Evolutionary conservation across 1,284 basidiomycete genomes (phyloP), one percentile per base, ranked within the genome.

Genomic region (Schizopora paradoxa): DNA sequence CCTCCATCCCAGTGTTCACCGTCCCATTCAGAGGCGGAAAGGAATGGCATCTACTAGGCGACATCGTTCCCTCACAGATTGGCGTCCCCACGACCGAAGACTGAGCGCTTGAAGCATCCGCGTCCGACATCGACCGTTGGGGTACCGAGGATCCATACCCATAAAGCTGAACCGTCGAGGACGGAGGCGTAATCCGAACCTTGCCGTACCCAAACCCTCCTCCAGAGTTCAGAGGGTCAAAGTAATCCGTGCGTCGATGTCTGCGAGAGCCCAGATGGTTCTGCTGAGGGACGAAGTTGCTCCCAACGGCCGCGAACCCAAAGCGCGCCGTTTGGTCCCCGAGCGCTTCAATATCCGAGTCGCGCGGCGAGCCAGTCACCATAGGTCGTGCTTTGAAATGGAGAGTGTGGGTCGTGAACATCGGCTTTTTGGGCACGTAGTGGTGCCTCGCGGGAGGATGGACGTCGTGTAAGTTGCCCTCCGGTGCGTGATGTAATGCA

Each of bases 191-290:
- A 33, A 25, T 33, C 16, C 48, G 29, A n/a, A 22, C 26, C 16
- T 40, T 43, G 71, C 34, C 38, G 16, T 33, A 16, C 47, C 47
- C 49, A 49, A 41, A n/a, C 45, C 28, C 28, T 8, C 8, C 33
- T 35, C 14, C 33, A 35, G 33, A 10, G 14, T 35, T 35, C 2
- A 7, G 33, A 5, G 4, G 18, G 18, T n/a, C 18, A 19, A 16
- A 7, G 18, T n/a, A 10, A 35, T 13, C 3, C 33, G n/a, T n/a
- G n/a, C n/a, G n/a, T n/a, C n/a, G n/a, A 35, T 22, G 33, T 14
- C 33, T 35, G 18, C 10, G 33, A 35, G 14, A 35, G n/a, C n/a
- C n/a, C n/a, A 16, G 33, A 35, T 2, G 33, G 33, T 6, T 8
- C 33, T 22, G 22, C 6, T 14, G 33, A 5, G 18, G 14, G 2